Evolutionary conservation across 176 grass and related monocot genomes (phyloP).

Genomic region (Puccinellia tenuiflora): DNA sequence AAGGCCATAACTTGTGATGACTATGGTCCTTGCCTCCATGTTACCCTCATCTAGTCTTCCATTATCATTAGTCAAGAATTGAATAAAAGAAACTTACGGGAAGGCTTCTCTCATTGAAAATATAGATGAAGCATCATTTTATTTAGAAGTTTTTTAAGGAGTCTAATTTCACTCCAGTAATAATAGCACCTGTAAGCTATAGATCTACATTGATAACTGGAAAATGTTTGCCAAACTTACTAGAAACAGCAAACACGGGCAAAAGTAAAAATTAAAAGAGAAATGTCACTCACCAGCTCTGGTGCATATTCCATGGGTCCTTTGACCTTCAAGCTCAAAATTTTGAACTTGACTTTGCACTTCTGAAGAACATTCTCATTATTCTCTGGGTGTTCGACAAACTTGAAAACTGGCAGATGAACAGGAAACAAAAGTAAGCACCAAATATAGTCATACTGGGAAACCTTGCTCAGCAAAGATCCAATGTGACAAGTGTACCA

Average conservation of each 20-base stretch:
- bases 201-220: not conserved
- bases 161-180: not conserved
- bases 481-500: slow-evolving; percentile 42
- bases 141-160: not conserved
- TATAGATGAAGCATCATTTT: not conserved
- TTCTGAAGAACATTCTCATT: slow-evolving; percentile 86
- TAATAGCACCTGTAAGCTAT: not conserved
- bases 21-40: not conserved
- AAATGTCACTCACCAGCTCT: slow-evolving; percentile 54
- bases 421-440: slow-evolving; percentile 20
- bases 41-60: not conserved
- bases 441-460: slow-evolving; percentile 5
- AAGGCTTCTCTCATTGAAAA: not conserved
- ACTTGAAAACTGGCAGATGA: slow-evolving; percentile 81
- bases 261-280: not conserved
- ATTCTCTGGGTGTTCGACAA: slow-evolving; percentile 96
- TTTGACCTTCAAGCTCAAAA: slow-evolving; percentile 98
- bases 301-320: slow-evolving; percentile 94
- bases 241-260: slow-evolving; percentile 1
- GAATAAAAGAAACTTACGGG: not conserved
- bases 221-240: slow-evolving; percentile 7
- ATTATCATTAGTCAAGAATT: not conserved
- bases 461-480: slow-evolving; percentile 20
- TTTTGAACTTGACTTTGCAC: slow-evolving; percentile 96
- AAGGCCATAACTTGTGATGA: not conserved